phyloP scores from a whole-genome alignment of 768 basidiomycete genomes.

The Russula griseocarnosa region DNA sequence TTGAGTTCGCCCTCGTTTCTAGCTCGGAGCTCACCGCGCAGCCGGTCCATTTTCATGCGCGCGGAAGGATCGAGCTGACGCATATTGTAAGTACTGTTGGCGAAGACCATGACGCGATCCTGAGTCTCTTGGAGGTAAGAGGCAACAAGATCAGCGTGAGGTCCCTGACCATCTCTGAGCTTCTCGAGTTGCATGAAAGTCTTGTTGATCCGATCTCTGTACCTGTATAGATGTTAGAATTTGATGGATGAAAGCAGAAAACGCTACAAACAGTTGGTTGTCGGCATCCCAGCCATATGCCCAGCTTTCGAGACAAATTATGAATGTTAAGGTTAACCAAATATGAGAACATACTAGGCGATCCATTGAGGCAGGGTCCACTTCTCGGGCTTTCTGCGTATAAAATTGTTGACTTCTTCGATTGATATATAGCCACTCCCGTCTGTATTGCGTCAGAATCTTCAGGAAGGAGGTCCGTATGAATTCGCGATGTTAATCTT shows the following conservation, averaged over 20 bases:
- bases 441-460: slow-evolving; percentile 3
- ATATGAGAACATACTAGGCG: slow-evolving; percentile 10
- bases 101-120: slow-evolving; percentile 1
- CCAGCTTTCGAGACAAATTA: slow-evolving; percentile 11
- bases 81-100: slow-evolving; percentile 14
- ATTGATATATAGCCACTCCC: slow-evolving; percentile 22
- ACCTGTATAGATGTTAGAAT: slow-evolving; percentile 7
- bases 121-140: slow-evolving; percentile 10
- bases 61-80: slow-evolving; percentile 9
- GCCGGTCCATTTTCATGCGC: slow-evolving; percentile 18
- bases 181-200: slow-evolving; percentile 14
- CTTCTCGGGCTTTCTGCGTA: slow-evolving; percentile 19
- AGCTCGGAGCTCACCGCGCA: slow-evolving; percentile 18
- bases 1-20: slow-evolving; percentile 15
- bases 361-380: slow-evolving; percentile 25
- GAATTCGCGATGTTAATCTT: neutral
- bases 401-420: slow-evolving; percentile 18
- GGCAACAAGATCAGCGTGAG: slow-evolving; percentile 6
- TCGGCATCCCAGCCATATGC: slow-evolving; percentile 27
- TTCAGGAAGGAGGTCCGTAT: neutral
- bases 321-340: neutral
- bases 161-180: slow-evolving; percentile 4
- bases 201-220: slow-evolving; percentile 9
- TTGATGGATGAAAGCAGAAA: neutral
- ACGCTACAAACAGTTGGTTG: slow-evolving; percentile 14